Conservation (phyloP, 1,139 yeast species). For the Pichia cactophila region DNA sequence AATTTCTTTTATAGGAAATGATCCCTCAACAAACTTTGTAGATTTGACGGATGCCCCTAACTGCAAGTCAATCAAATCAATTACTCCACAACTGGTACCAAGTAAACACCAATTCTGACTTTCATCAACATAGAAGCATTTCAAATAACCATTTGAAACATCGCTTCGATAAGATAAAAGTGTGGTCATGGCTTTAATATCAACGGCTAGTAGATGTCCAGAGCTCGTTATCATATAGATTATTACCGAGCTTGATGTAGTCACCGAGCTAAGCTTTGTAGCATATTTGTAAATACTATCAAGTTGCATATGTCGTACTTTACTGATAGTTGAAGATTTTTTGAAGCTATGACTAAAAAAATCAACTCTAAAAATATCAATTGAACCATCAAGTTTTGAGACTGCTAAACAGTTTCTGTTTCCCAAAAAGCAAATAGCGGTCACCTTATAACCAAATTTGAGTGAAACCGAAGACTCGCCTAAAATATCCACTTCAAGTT, state of each 20-base stretch:
- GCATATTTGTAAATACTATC: conserved; percentile 33
- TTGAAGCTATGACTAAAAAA: conserved; percentile 29
- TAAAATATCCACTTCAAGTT: conserved; percentile 58
- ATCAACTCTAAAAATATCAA: conserved; percentile 53
- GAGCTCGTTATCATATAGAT: conserved; percentile 46
- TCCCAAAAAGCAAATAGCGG: conserved; percentile 45
- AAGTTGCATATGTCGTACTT: conserved; percentile 39
- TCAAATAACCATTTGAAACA: conserved; percentile 56
- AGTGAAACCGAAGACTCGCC: conserved; percentile 48
- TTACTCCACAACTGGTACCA: conserved; percentile 68
- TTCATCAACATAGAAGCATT: conserved; percentile 51
- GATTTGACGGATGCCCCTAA: conserved; percentile 53
- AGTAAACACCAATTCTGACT: conserved; percentile 54
- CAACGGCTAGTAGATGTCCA: conserved; percentile 48
- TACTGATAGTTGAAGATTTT: conserved; percentile 23
- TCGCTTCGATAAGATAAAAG: conserved; percentile 45
- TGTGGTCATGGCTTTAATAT: conserved; percentile 51
- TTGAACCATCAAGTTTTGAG: conserved; percentile 55
- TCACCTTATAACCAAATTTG: conserved; percentile 42
- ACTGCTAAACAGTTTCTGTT: conserved; percentile 62
- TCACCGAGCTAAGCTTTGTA: conserved; percentile 37
- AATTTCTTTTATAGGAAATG: conserved; percentile 34
- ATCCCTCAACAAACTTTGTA: conserved; percentile 48
- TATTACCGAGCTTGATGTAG: conserved; percentile 29
- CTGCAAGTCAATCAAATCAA: conserved; percentile 78